phyloP scores from a whole-genome alignment of 2,329 filamentous ascomycete genomes.

The Stachybotrys chlorohalonatus region DNA sequence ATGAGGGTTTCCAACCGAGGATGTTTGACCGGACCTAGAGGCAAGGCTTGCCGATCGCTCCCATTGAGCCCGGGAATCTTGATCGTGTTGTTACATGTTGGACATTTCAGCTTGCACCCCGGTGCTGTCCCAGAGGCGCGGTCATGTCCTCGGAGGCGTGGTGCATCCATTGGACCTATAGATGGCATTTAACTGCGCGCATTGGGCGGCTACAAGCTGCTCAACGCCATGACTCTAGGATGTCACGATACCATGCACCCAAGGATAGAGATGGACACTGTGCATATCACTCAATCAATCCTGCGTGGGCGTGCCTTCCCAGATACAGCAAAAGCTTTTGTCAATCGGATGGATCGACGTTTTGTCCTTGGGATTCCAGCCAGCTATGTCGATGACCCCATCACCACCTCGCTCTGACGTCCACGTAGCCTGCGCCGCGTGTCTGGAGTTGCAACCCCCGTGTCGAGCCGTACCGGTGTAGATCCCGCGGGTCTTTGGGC shows the following conservation, averaged over 20 bases:
- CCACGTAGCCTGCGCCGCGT: background rate
- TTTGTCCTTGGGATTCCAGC: background rate
- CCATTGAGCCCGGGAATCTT: background rate
- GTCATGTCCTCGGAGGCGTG: too few species aligned
- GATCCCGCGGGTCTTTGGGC: background rate
- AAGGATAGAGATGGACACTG: background rate
- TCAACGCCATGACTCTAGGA: background rate
- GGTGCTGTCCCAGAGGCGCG: background rate
- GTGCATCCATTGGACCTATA: too few species aligned
- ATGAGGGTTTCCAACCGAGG: background rate
- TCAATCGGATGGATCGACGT: background rate
- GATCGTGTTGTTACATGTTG: background rate
- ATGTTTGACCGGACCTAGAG: background rate
- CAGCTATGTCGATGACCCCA: background rate
- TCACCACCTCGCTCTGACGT: background rate
- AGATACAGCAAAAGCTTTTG: background rate
- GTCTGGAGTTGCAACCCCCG: background rate
- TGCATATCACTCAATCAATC: background rate
- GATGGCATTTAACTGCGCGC: background rate
- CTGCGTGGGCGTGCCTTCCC: background rate
- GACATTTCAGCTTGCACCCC: background rate
- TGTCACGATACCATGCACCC: background rate
- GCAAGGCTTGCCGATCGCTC: background rate
- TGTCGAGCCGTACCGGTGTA: background rate
- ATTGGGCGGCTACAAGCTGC: background rate